Conservation (phyloP, 495 filamentous ascomycete species). For the Podospora anserina region DNA sequence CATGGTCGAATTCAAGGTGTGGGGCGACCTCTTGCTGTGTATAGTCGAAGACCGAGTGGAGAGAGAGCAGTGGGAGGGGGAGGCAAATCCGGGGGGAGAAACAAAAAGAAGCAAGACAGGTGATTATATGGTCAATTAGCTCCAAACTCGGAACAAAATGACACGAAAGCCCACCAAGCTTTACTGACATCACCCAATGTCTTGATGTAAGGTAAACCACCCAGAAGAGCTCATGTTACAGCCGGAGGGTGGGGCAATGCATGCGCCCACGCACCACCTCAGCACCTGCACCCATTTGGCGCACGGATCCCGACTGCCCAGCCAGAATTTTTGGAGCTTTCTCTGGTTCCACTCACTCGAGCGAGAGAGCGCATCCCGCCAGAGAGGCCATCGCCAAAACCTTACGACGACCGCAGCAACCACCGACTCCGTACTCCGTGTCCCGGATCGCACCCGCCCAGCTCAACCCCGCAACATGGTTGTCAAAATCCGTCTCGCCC, state of each 20-base stretch:
- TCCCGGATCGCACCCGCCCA: slow-evolving; percentile 47
- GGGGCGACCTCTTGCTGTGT: not conserved
- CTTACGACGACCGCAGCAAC: not conserved
- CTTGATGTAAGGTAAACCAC: slow-evolving; percentile 4
- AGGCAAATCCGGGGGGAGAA: not conserved
- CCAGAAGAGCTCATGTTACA: not conserved
- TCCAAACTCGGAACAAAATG: not conserved
- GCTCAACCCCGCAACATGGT: slow-evolving; percentile 63
- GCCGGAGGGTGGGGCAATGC: not conserved
- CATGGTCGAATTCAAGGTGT: slow-evolving; percentile 29
- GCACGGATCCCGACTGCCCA: not conserved
- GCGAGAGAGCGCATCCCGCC: not conserved
- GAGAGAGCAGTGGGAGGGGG: not conserved
- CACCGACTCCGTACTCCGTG: no score
- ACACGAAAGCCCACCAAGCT: not conserved
- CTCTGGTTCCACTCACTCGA: not conserved
- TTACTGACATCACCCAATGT: slow-evolving; percentile 23
- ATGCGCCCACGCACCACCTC: no score
- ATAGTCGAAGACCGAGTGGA: not conserved
- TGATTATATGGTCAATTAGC: not conserved
- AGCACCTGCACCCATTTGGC: not conserved
- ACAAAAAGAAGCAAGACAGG: not conserved
- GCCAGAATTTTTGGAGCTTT: not conserved
- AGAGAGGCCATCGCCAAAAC: not conserved
- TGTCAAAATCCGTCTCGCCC: slow-evolving; percentile 84